Percentiles rank a stretch among this genome's conserved stretches.
phyloP scores from a whole-genome alignment of 306 rosid genomes.

The Canavalia gladiata region DNA sequence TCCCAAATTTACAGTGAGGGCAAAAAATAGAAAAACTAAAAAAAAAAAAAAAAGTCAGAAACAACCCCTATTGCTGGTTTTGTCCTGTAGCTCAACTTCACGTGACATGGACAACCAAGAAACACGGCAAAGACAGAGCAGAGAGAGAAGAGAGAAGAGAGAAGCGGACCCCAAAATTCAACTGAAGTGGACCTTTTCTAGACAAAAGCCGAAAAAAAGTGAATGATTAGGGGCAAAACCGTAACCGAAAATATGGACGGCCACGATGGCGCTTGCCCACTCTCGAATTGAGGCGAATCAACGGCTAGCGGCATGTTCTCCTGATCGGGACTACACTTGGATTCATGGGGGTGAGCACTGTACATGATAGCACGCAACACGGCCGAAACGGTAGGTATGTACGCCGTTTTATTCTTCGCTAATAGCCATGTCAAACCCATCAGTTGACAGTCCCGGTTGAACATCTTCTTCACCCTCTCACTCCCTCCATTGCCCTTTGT shows the following conservation, averaged over 20 bases:
- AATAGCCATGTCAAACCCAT: conserved; percentile 98
- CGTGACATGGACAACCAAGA: conserved; percentile 69
- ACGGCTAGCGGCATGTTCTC: conserved; percentile 99
- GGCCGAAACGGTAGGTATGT: conserved; percentile 97
- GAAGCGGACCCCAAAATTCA: conserved; percentile 4
- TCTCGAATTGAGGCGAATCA: conserved; percentile 84
- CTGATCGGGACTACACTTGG: conserved; percentile 94
- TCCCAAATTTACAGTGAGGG: conserved; percentile 61
- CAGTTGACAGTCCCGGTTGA: conserved; percentile 89
- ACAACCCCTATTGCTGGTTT: conserved; percentile 50
- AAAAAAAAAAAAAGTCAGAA: conserved; percentile 53
- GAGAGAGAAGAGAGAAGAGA: conserved; percentile 3
- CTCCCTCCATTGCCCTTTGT: conserved; percentile 54
- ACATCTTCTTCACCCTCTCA: conserved; percentile 84
- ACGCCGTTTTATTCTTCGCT: conserved; percentile 87
- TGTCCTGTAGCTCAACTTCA: conserved; percentile 76
- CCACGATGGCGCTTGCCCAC: conserved; percentile 52
- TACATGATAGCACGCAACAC: conserved; percentile 94
- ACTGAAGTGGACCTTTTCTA: conserved; percentile 40
- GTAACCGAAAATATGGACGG: conserved; percentile 54
- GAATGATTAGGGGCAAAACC: conserved; percentile 61
- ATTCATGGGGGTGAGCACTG: conserved; percentile 83
- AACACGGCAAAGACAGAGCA: conserved; percentile 12
- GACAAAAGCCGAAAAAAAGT: conserved; percentile 37
- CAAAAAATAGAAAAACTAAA: conserved; percentile 27